Conservation (phyloP, 495 filamentous ascomycete genomes). For the Aspergillus conjunctus region DNA sequence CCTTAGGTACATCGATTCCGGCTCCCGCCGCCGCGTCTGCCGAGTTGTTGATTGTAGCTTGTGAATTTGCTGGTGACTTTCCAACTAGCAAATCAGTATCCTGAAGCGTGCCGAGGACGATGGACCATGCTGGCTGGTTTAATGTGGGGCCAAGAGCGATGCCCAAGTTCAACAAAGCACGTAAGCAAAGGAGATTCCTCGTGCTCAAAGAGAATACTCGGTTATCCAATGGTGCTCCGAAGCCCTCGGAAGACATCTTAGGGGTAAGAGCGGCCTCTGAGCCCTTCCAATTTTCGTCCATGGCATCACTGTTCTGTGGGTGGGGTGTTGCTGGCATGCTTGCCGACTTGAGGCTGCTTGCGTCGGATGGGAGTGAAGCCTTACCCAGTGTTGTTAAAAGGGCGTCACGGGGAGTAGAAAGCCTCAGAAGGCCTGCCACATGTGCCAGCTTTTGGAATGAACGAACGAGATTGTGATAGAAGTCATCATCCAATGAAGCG, state of each 20-base stretch:
- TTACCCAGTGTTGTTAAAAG: constrained; percentile 94
- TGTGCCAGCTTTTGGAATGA: constrained; percentile 96
- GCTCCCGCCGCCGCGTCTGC: constrained; percentile 30
- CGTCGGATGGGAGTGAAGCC: constrained; percentile 79
- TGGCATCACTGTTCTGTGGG: constrained; percentile 26
- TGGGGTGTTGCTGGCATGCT: constrained; percentile 29
- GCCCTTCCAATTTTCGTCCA: constrained; percentile 47
- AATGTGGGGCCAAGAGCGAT: constrained; percentile 92
- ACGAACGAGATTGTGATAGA: constrained; percentile 88
- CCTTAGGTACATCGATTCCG: constrained; percentile 51
- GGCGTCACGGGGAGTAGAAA: constrained; percentile 86
- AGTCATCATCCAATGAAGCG: constrained; percentile 89
- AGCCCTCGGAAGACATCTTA: constrained; percentile 25
- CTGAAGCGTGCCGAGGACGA: constrained; percentile 86
- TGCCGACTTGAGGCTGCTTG: constrained; percentile 47
- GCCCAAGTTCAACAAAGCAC: constrained; percentile 88
- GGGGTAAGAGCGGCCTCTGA: constrained; percentile 27
- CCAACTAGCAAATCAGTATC: constrained; percentile 87
- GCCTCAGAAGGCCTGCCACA: constrained; percentile 83
- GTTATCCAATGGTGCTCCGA: constrained; percentile 28
- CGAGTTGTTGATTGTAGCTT: constrained; percentile 30
- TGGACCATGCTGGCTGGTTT: constrained; percentile 76
- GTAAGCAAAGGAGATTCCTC: constrained; percentile 83
- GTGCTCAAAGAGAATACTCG: constrained; percentile 66
- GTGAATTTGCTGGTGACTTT: constrained; percentile 46